Evolutionary conservation across 2,329 filamentous ascomycete species (phyloP).

Genomic region (Boeremia exigua): DNA sequence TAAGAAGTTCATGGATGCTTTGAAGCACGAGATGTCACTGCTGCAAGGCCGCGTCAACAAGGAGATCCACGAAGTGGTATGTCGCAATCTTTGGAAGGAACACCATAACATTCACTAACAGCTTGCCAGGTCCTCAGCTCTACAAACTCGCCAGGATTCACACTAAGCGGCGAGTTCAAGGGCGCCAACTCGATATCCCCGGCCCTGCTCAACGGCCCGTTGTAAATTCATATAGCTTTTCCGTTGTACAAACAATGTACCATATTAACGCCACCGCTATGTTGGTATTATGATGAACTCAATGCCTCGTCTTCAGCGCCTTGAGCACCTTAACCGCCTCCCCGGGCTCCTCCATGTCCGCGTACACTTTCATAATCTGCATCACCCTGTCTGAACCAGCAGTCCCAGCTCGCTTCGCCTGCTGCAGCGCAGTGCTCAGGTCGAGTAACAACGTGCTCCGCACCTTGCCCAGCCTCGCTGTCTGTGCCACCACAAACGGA

Average conservation of each 20-base stretch:
- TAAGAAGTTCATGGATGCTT: conserved; percentile 72
- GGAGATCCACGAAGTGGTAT: conserved; percentile 73
- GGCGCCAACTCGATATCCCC: conserved; percentile 52
- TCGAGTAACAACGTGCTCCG: conserved; percentile 69
- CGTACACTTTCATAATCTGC: conserved; percentile 65
- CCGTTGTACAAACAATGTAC: conserved; percentile 43
- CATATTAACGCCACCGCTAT: conserved; percentile 57
- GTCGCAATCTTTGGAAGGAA: conserved; percentile 28
- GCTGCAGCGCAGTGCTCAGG: conserved; percentile 67
- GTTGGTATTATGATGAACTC: conserved; percentile 30
- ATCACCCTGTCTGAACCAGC: conserved; percentile 54
- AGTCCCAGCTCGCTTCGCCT: conserved; percentile 55
- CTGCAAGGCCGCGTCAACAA: conserved; percentile 71
- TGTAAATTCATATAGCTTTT: conserved; percentile 35
- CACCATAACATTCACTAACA: conserved; percentile 42
- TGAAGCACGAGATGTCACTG: conserved; percentile 77
- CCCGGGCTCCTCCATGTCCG: conserved; percentile 64
- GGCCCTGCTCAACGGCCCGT: conserved; percentile 46
- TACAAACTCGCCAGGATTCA: conserved; percentile 85
- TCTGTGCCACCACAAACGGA: conserved; percentile 67
- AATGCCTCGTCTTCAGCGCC: conserved; percentile 29
- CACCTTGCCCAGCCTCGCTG: conserved; percentile 62
- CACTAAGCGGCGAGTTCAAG: conserved; percentile 79
- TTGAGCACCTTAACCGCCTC: conserved; percentile 66
- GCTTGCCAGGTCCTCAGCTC: conserved; percentile 75